phyloP scores from a whole-genome alignment of 192 early-diverging fungal genomes.

The Podila minutissima region DNA sequence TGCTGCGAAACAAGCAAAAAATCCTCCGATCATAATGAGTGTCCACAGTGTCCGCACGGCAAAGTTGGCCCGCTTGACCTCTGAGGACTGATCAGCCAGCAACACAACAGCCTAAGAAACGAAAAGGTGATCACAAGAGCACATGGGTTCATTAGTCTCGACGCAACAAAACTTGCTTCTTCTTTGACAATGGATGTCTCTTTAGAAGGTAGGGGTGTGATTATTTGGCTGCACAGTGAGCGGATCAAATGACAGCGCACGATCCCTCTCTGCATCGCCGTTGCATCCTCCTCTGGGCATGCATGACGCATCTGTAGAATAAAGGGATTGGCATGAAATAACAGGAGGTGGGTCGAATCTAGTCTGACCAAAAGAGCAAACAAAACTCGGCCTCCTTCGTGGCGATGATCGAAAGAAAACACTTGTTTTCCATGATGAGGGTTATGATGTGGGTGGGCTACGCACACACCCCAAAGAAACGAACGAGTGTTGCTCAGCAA shows the following conservation, averaged over 20 bases:
- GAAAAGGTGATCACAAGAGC: background rate
- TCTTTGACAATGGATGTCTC: background rate
- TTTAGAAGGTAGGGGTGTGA: background rate
- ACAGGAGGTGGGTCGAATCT: background rate
- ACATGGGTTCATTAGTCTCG: background rate
- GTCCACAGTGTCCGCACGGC: slow-evolving; percentile 86
- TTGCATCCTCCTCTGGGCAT: background rate
- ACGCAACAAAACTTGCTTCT: too few relatives aligned
- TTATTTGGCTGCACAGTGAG: too few relatives aligned
- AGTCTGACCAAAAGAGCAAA: background rate
- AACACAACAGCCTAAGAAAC: slow-evolving; percentile 35
- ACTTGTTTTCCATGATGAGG: too few relatives aligned
- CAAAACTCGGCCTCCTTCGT: background rate
- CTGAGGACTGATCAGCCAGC: slow-evolving; percentile 57
- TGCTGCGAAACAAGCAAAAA: slow-evolving; percentile 75
- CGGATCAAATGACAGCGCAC: too few relatives aligned
- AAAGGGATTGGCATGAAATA: background rate
- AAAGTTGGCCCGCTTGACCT: slow-evolving; percentile 81
- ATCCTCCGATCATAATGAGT: slow-evolving; percentile 89
- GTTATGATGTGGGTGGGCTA: too few relatives aligned
- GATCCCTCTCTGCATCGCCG: too few relatives aligned
- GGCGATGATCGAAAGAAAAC: too few relatives aligned
- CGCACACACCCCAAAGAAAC: too few relatives aligned
- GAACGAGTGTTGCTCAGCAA: too few relatives aligned
- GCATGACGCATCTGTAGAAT: background rate